Evolutionary conservation across 1,139 yeast genomes (phyloP), one percentile per base, ranked within the genome.

Genomic region (Protomyces lactucae-debilis): DNA sequence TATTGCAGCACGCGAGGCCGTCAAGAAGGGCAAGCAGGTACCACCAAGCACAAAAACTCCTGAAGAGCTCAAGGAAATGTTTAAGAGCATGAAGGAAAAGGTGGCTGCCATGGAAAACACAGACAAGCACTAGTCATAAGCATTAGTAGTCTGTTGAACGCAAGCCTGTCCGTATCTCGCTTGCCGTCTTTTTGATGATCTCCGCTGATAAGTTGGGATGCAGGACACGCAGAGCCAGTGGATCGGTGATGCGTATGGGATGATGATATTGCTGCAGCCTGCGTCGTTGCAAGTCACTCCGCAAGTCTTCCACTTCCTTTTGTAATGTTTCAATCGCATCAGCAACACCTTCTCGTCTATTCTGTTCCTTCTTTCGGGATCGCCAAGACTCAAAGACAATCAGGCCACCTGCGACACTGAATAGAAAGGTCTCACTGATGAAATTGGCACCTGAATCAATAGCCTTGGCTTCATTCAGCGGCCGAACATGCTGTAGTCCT

Each of bases 401-500:
- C 63, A 88, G 78, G 0, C 86, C 81, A 4, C 95, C 95, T 2
- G 95, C 96, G 28, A 89, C 95, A 52, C 77, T 72, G 67, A 90
- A 90, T 45, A 90, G 85, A 71, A 90, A 86, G 45, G 85, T 74
- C 73, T 90, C 96, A 51, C 93, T 86, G 6, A 90, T 76, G 72
- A 89, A 84, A 57, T 82, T 86, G 55, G 96, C 95, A 1, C 96
- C 96, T 65, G 81, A 84, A 67, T 90, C 95, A 54, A 90, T 83
- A 53, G 97, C 97, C 72, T 85, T 86, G 28, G 86, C 85, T 70
- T 90, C 96, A 72, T 88, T 90, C 71, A 90, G 79, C 0, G 96
- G 96, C 56, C 96, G 79, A 10, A 89, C 82, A 69, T 81, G 83
- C 54, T 35, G 60, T 9, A 54, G 37, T 12, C 64, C 55, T 43